These are phyloP conservation scores for Rhododendron griersonianum DNA, from an alignment of 148 eudicot species.

Conservation along the genomic window DNA sequence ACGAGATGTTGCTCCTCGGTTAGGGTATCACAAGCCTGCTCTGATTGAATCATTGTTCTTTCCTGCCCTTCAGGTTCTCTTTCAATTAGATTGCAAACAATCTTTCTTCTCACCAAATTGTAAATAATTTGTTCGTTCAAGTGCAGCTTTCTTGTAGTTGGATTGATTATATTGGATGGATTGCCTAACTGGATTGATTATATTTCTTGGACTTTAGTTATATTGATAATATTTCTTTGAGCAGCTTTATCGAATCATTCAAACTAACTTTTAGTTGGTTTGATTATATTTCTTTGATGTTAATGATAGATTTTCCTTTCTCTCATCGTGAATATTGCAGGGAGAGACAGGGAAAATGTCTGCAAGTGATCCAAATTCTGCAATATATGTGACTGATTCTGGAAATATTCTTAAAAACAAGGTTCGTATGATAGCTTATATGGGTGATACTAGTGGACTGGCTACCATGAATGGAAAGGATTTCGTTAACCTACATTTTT, in stretches of 20 bases:
- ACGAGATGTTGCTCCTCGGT: slow-evolving; percentile 96
- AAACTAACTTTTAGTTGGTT: not conserved
- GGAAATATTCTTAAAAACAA: slow-evolving; percentile 79
- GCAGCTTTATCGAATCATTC: not conserved
- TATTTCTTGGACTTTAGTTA: not conserved
- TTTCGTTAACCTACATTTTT: not conserved
- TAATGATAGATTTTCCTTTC: not conserved
- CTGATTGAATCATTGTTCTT: slow-evolving; percentile 88
- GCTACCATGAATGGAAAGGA: not conserved
- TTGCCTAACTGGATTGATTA: not conserved
- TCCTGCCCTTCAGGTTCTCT: slow-evolving; percentile 91
- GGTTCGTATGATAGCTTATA: slow-evolving; percentile 31
- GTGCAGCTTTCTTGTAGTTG: not conserved
- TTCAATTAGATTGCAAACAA: not conserved
- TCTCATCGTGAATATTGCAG: slow-evolving; percentile 33
- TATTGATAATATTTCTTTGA: not conserved
- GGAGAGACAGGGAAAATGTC: slow-evolving; percentile 98
- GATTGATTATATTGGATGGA: not conserved
- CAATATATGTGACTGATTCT: slow-evolving; percentile 93
- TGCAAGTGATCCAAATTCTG: slow-evolving; percentile 95
- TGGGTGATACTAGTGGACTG: not conserved
- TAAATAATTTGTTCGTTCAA: not conserved
- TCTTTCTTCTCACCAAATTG: not conserved
- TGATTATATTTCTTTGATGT: not conserved
- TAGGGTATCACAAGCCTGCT: slow-evolving; percentile 92